Evolutionary conservation across 1,284 basidiomycete genomes (phyloP).

Genomic region (Phellinidium pouzarii): DNA sequence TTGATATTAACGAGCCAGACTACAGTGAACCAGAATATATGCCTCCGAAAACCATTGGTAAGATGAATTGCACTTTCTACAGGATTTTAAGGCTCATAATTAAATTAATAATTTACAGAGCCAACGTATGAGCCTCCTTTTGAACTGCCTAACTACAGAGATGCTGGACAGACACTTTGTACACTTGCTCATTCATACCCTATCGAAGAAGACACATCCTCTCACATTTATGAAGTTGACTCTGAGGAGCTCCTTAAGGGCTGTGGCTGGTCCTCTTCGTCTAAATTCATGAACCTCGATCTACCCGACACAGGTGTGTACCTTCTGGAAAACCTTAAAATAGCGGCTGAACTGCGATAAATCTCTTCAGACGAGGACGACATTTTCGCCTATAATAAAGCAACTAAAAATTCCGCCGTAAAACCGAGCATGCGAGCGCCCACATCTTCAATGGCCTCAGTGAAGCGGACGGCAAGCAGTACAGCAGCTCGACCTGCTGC

Average conservation of each 20-base stretch:
- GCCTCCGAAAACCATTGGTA: conserved; percentile 63
- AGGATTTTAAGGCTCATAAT: conserved; percentile 9
- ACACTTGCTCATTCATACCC: conserved; percentile 35
- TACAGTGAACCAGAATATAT: conserved; percentile 73
- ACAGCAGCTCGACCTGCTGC: neutral
- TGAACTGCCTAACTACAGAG: conserved; percentile 49
- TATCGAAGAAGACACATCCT: conserved; percentile 3
- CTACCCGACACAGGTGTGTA: conserved; percentile 1
- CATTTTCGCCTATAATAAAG: conserved; percentile 8
- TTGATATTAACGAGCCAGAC: conserved; percentile 34
- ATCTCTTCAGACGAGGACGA: conserved; percentile 16
- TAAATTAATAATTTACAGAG: conserved; percentile 29
- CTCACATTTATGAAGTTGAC: conserved; percentile 5
- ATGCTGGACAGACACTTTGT: conserved; percentile 41
- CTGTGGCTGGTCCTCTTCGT: conserved; percentile 5
- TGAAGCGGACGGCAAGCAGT: neutral
- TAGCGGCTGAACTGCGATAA: neutral
- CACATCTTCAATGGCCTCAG: neutral
- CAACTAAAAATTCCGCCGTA: neutral
- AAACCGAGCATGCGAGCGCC: neutral
- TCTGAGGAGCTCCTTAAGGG: conserved; percentile 15
- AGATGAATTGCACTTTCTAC: conserved; percentile 21
- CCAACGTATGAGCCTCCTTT: conserved; percentile 47
- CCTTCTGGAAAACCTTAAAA: neutral
- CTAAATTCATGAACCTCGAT: neutral